Evolutionary conservation across 1,284 basidiomycete species (phyloP).

Genomic region (Pyrrhoderma lamaoense): DNA sequence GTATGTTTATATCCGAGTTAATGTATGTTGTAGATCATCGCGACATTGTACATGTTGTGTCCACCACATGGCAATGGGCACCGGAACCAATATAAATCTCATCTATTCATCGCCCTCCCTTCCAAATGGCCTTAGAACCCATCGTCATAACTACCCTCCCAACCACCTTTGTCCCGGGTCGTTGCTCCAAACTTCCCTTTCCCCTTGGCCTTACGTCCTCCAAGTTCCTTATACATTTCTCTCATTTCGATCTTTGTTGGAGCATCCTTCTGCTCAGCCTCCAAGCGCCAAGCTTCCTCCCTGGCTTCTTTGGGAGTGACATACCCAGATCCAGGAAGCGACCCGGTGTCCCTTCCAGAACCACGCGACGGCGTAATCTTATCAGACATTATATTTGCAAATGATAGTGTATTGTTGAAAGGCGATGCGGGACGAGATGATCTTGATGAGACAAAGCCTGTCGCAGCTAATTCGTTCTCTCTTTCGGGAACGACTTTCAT

Average conservation of each 20-base stretch:
- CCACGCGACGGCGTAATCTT: constrained; percentile 34
- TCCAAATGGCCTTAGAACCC: neutral
- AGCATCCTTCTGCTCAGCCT: constrained; percentile 42
- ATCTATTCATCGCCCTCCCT: too few species aligned
- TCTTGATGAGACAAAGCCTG: constrained; percentile 30
- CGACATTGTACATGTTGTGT: too few species aligned
- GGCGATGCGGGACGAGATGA: constrained; percentile 23
- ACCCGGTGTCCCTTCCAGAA: too few species aligned
- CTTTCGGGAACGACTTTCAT: constrained; percentile 41
- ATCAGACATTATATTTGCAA: constrained; percentile 14
- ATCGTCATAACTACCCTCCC: constrained; percentile 30
- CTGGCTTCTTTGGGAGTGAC: constrained; percentile 71
- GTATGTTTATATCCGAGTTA: too few species aligned
- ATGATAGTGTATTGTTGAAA: constrained; percentile 22
- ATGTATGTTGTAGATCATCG: too few species aligned
- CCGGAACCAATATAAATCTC: too few species aligned
- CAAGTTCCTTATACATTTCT: constrained; percentile 82
- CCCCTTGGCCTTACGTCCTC: constrained; percentile 64
- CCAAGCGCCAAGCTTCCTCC: constrained; percentile 65
- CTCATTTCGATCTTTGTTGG: constrained; percentile 79
- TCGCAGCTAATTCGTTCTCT: constrained; percentile 33
- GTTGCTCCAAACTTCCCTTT: constrained; percentile 63
- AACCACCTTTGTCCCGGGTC: constrained; percentile 61
- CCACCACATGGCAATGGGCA: too few species aligned
- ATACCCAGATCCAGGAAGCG: constrained; percentile 56